These are phyloP conservation scores for Ballota nigra DNA, from an alignment of 257 asterid species.

Conservation along the genomic window DNA sequence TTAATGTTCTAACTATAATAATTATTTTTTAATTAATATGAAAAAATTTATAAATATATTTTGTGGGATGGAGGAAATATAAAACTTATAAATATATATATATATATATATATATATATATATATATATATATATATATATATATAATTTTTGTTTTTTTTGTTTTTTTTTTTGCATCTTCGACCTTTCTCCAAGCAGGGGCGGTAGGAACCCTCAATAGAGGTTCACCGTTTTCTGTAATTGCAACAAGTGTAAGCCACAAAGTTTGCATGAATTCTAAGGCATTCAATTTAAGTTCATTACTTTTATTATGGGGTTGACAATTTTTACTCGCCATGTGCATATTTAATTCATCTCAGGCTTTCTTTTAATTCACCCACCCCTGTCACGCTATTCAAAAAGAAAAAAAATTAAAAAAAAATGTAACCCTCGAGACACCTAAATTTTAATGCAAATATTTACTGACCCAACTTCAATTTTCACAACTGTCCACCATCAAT, in stretches of 20 bases:
- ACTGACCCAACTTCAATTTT: background rate
- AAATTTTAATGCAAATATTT: background rate
- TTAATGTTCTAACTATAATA: no score
- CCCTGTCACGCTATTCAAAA: background rate
- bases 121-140: no score
- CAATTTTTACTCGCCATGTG: background rate
- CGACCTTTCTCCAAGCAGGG: background rate
- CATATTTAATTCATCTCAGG: conserved; percentile 27
- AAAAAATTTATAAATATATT: no score
- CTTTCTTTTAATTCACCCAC: conserved; percentile 33
- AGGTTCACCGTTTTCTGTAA: background rate
- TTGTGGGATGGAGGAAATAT: no score
- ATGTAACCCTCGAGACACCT: background rate
- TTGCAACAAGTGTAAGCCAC: conserved; percentile 38
- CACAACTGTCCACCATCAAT: conserved; percentile 16
- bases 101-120: no score
- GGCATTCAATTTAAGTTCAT: conserved; percentile 21
- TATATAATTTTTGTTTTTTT: no score
- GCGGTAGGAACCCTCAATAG: background rate
- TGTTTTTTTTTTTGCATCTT: background rate
- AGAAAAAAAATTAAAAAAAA: background rate
- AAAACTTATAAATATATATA: no score
- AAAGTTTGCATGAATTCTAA: conserved; percentile 32
- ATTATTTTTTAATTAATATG: no score
- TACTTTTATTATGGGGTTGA: conserved; percentile 19